Conservation (phyloP, 768 basidiomycete genomes). For the Rhizopogon vesiculosus region DNA sequence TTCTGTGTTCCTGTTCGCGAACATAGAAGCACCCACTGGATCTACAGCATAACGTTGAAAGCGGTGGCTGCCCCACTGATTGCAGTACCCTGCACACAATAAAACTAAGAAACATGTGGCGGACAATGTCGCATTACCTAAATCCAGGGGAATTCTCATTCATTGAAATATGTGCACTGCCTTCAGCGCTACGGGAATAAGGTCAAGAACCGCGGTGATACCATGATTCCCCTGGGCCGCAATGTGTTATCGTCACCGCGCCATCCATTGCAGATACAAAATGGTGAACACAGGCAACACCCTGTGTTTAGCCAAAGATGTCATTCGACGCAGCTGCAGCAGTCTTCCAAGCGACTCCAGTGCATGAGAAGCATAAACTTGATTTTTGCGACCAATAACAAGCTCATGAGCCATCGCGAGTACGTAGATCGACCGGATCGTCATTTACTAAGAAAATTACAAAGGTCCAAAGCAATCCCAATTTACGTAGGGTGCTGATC, state of each 20-base stretch:
- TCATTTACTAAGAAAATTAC: neutral
- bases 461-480: neutral
- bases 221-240: neutral
- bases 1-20: neutral
- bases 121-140: too few species aligned
- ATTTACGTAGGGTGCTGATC: neutral
- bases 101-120: too few species aligned
- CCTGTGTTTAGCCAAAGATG: neutral
- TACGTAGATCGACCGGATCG: neutral
- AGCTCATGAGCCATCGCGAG: neutral
- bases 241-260: neutral
- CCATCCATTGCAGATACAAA: neutral
- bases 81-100: too few species aligned
- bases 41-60: neutral
- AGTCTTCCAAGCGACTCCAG: too few species aligned
- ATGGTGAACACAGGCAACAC: neutral
- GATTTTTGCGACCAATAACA: neutral
- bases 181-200: neutral
- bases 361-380: neutral
- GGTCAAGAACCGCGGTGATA: too few species aligned
- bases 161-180: too few species aligned
- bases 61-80: neutral
- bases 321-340: neutral
- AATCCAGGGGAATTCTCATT: too few species aligned
- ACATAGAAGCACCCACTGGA: neutral